Conservation (phyloP, 306 rosid species). For the Trichosanthes truncata region DNA sequence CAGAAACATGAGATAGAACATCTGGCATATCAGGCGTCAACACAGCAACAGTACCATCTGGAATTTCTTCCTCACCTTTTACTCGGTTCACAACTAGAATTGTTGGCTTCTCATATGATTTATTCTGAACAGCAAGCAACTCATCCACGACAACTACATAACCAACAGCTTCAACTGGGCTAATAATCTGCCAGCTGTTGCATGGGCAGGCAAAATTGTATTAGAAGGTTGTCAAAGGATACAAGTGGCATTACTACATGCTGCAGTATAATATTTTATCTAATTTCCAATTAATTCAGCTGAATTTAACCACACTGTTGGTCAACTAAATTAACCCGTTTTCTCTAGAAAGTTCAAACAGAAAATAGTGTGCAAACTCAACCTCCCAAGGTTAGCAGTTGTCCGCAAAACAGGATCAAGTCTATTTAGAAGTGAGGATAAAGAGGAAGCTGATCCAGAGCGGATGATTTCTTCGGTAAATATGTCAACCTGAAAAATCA, state of each 20-base stretch:
- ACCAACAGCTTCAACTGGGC: conserved; percentile 84
- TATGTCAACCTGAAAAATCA: conserved; percentile 66
- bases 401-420: conserved; percentile 90
- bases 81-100: conserved; percentile 80
- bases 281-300: conserved; percentile 3
- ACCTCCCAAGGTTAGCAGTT: conserved; percentile 96
- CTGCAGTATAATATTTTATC: not conserved
- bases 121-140: conserved; percentile 86
- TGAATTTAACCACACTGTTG: not conserved
- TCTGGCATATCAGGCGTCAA: conserved; percentile 99
- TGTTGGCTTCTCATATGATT: conserved; percentile 70
- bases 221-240: conserved; percentile 19
- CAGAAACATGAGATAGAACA: conserved; percentile 96
- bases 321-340: not conserved
- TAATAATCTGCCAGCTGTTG: conserved; percentile 97
- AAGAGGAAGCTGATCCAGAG: conserved; percentile 94
- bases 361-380: conserved; percentile 9
- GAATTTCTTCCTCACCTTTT: conserved; percentile 98
- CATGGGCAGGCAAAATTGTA: conserved; percentile 21
- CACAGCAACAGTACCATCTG: conserved; percentile 96
- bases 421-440: conserved; percentile 80
- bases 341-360: conserved; percentile 18
- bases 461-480: conserved; percentile 98
- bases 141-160: conserved; percentile 83
- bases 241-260: not conserved